These are phyloP conservation scores for Jackrogersella minutella DNA, from an alignment of 495 filamentous ascomycete genomes.

Conservation along the genomic window DNA sequence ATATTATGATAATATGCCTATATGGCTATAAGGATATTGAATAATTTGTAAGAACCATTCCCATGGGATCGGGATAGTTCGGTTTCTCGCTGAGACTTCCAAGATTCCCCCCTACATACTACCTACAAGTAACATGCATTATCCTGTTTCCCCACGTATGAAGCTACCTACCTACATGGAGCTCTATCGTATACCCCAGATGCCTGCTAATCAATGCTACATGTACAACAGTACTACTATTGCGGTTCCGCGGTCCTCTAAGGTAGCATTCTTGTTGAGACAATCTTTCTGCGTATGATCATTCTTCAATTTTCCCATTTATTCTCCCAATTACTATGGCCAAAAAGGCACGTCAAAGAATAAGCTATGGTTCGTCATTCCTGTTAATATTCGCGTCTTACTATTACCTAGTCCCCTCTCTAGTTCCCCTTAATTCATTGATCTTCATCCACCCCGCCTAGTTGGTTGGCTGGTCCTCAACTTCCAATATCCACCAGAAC, in stretches of 20 bases:
- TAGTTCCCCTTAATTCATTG: conserved; percentile 10
- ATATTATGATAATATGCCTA: neutral
- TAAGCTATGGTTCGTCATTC: conserved; percentile 68
- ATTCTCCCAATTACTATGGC: conserved; percentile 54
- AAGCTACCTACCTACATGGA: conserved; percentile 3
- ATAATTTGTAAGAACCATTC: neutral
- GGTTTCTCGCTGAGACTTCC: conserved; percentile 1
- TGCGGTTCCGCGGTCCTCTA: neutral
- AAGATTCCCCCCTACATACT: neutral
- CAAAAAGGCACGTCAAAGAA: conserved; percentile 69
- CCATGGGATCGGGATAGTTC: conserved; percentile 4
- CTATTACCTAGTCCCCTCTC: neutral
- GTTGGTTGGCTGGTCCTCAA: neutral
- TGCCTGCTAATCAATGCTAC: conserved; percentile 10
- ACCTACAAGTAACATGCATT: neutral
- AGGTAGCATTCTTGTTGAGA: conserved; percentile 25
- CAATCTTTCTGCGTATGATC: conserved; percentile 48
- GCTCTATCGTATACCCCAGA: neutral
- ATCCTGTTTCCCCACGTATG: conserved; percentile 3
- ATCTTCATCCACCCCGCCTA: conserved; percentile 37
- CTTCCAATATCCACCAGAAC: conserved; percentile 6
- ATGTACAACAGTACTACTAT: neutral
- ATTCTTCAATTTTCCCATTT: conserved; percentile 24
- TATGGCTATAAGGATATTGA: neutral
- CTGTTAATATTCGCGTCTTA: conserved; percentile 16